Evolutionary conservation across 176 grass and related monocot genomes (phyloP).

Genomic region (Melocanna baccifera): DNA sequence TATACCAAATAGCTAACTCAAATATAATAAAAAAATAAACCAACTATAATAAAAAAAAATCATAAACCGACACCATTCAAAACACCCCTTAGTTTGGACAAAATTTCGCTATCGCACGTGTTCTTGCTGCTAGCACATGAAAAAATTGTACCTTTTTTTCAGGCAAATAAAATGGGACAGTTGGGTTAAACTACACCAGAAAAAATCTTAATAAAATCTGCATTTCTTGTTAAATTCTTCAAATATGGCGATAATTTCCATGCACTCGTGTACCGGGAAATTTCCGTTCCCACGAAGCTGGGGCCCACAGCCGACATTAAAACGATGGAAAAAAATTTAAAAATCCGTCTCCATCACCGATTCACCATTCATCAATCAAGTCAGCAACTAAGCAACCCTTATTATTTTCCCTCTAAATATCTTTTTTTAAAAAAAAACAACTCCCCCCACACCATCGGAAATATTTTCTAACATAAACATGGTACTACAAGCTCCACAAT

Average conservation of each 20-base stretch:
- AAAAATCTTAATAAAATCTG: not conserved
- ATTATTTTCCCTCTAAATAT: not conserved
- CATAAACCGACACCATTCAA: no score
- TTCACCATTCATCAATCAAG: not conserved
- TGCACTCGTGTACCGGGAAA: not conserved
- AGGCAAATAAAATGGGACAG: not conserved
- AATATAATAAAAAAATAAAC: no score
- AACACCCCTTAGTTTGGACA: conserved; percentile 11
- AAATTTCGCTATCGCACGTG: conserved; percentile 1
- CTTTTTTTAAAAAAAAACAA: not conserved
- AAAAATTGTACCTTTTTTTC: not conserved
- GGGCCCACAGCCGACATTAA: not conserved
- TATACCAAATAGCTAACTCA: no score
- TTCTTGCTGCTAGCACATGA: not conserved
- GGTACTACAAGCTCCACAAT: not conserved
- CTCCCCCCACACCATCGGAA: not conserved
- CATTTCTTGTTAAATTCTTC: not conserved
- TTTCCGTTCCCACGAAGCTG: not conserved
- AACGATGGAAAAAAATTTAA: not conserved
- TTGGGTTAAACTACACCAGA: not conserved
- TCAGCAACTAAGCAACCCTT: not conserved
- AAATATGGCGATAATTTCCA: not conserved
- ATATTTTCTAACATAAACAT: not conserved
- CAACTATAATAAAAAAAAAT: no score
- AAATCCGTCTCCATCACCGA: not conserved